Evolutionary conservation across 306 rosid species (phyloP).

Genomic region (Gastrolobium villosum): DNA sequence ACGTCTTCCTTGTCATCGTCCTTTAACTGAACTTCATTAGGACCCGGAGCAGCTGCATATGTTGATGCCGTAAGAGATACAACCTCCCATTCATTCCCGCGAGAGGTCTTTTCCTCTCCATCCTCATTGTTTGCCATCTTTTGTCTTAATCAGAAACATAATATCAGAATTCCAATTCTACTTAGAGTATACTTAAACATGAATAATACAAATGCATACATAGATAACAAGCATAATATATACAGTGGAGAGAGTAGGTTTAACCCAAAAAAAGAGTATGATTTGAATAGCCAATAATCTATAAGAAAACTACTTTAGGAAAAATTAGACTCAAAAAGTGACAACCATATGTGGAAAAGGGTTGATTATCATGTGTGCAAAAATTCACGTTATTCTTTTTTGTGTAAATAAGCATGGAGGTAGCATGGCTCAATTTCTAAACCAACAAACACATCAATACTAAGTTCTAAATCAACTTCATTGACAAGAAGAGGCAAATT

Average conservation of each 20-base stretch:
- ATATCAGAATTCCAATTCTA: constrained; percentile 44
- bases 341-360: constrained; percentile 27
- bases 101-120: constrained; percentile 71
- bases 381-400: neutral
- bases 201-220: constrained; percentile 15
- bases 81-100: constrained; percentile 97
- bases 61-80: constrained; percentile 94
- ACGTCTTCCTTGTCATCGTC: constrained; percentile 56
- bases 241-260: neutral
- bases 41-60: constrained; percentile 92
- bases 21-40: constrained; percentile 60
- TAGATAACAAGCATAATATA: neutral
- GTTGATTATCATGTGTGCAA: neutral
- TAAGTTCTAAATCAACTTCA: constrained; percentile 6
- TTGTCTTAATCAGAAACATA: constrained; percentile 44
- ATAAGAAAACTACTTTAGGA: neutral
- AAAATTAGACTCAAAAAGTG: neutral
- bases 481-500: neutral
- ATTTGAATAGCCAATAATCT: neutral
- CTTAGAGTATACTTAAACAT: constrained; percentile 25
- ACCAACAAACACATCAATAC: neutral
- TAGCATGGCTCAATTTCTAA: constrained; percentile 8
- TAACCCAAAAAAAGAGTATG: neutral
- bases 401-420: neutral
- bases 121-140: constrained; percentile 84